Conservation (phyloP, 176 grass and related monocot genomes). For the Rhynchospora tenuis region DNA sequence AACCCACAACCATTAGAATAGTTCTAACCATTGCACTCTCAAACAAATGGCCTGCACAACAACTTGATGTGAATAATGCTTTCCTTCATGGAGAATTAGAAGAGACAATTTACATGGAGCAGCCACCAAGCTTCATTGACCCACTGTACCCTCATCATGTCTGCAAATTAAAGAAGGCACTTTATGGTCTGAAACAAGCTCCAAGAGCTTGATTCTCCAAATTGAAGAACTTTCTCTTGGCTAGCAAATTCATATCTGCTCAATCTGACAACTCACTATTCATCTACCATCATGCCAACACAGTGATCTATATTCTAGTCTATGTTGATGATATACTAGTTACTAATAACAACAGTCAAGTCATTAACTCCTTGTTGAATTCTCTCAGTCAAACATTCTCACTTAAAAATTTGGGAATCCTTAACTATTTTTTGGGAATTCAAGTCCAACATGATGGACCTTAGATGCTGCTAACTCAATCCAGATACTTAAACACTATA, state of each 20-base stretch:
- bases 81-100: neutral
- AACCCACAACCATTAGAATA: too few species aligned
- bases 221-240: neutral
- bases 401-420: neutral
- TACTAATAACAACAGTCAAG: neutral
- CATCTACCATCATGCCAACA: neutral
- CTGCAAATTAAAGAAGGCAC: neutral
- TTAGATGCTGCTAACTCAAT: neutral
- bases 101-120: neutral
- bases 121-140: neutral
- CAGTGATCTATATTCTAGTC: neutral
- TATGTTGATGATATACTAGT: neutral
- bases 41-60: too few species aligned
- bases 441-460: too few species aligned
- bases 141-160: neutral
- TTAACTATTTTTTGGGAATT: neutral
- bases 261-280: neutral
- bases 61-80: too few species aligned
- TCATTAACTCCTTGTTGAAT: too few species aligned
- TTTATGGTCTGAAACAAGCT: slow-evolving; percentile 12
- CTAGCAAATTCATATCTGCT: neutral
- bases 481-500: neutral
- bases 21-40: too few species aligned
- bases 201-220: neutral
- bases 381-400: too few species aligned